Conservation (phyloP, 2,329 filamentous ascomycete genomes). For the Fusarium abutilonis region DNA sequence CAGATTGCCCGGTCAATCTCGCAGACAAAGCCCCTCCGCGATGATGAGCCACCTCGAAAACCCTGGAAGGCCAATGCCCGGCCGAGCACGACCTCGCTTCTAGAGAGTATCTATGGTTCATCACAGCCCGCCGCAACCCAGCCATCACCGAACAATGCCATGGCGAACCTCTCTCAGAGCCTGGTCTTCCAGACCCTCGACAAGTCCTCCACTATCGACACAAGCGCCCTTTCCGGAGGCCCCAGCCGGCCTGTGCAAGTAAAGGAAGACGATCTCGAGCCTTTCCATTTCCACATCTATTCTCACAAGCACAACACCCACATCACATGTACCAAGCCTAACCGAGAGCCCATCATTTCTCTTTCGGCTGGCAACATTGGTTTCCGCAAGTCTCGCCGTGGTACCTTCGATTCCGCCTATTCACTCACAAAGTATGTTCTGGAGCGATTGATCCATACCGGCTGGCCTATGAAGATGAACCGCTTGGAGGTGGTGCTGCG, state of each 20-base stretch:
- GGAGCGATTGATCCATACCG: slow-evolving; percentile 83
- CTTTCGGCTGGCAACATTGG: slow-evolving; percentile 88
- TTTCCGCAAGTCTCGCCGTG: slow-evolving; percentile 84
- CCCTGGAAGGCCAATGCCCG: slow-evolving; percentile 37
- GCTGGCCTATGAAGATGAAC: slow-evolving; percentile 78
- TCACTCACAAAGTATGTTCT: slow-evolving; percentile 87
- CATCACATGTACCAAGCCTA: slow-evolving; percentile 86
- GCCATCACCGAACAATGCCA: slow-evolving; percentile 43
- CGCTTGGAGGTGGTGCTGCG: slow-evolving; percentile 82
- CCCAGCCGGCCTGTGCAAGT: slow-evolving; percentile 34
- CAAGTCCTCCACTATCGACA: slow-evolving; percentile 49
- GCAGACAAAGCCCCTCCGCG: slow-evolving; percentile 49
- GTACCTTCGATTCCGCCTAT: slow-evolving; percentile 90
- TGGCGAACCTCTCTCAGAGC: slow-evolving; percentile 51
- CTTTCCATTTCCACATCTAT: slow-evolving; percentile 89
- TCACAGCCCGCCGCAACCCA: slow-evolving; percentile 33
- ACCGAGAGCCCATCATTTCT: slow-evolving; percentile 80
- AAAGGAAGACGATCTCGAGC: slow-evolving; percentile 60
- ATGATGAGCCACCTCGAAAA: slow-evolving; percentile 39
- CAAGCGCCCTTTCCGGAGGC: slow-evolving; percentile 45
- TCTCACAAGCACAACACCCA: slow-evolving; percentile 94
- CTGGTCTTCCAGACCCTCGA: slow-evolving; percentile 53
- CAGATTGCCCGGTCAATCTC: slow-evolving; percentile 52
- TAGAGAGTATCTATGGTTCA: slow-evolving; percentile 50
- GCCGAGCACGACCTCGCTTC: slow-evolving; percentile 45